Conservation (phyloP, 495 filamentous ascomycete genomes). For the Sabuloglossum arenarium region DNA sequence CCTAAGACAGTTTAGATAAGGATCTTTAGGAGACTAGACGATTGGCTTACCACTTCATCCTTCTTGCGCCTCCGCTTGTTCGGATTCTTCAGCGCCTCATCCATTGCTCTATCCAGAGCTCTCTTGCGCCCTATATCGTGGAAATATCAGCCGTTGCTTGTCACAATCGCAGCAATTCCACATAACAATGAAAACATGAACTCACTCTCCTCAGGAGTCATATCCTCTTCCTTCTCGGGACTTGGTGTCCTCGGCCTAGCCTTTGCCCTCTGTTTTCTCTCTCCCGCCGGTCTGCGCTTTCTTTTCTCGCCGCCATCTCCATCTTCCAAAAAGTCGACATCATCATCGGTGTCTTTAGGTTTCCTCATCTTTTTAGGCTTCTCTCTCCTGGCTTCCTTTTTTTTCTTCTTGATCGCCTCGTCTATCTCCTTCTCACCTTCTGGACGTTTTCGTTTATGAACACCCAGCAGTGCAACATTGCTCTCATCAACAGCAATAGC, state of each 20-base stretch:
- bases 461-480: slow-evolving; percentile 46
- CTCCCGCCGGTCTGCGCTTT: slow-evolving; percentile 22
- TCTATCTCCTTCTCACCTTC: slow-evolving; percentile 35
- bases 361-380: slow-evolving; percentile 44
- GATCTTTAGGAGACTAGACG: not conserved
- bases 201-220: slow-evolving; percentile 33
- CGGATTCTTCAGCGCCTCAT: slow-evolving; percentile 67
- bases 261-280: slow-evolving; percentile 25
- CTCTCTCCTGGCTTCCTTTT: slow-evolving; percentile 50
- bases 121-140: slow-evolving; percentile 37
- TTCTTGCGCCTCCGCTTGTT: slow-evolving; percentile 62
- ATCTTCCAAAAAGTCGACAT: slow-evolving; percentile 32
- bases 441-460: slow-evolving; percentile 61
- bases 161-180: not conserved
- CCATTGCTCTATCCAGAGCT: slow-evolving; percentile 68
- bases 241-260: slow-evolving; percentile 20
- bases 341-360: slow-evolving; percentile 26
- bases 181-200: not conserved
- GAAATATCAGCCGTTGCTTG: not conserved
- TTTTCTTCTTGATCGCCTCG: slow-evolving; percentile 39
- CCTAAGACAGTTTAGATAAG: slow-evolving; percentile 24
- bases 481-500: slow-evolving; percentile 72
- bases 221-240: slow-evolving; percentile 41
- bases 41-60: slow-evolving; percentile 60
- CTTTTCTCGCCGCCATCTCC: slow-evolving; percentile 34